Evolutionary conservation across 352 stramenopile genomes (phyloP).

Genomic region (Phytophthora rubi): DNA sequence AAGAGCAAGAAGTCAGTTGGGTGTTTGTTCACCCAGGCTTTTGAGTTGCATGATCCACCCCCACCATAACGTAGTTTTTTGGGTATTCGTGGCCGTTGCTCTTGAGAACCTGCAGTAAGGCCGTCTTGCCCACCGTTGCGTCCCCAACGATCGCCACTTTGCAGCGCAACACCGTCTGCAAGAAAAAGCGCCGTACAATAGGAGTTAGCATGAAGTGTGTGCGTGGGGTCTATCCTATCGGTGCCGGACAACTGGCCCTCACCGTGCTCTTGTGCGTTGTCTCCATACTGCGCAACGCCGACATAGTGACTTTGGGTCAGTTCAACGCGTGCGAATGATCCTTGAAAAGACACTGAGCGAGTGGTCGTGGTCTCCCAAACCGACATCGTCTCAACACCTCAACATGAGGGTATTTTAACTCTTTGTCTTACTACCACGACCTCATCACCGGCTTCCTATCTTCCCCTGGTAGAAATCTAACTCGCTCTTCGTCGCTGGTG

Average conservation of each 20-base stretch:
- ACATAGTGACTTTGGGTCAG: conserved; percentile 47
- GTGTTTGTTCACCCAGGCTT: background rate
- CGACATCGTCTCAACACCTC: background rate
- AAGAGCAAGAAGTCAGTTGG: background rate
- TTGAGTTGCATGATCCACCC: background rate
- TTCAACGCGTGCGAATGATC: background rate
- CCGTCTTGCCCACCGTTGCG: conserved; percentile 91
- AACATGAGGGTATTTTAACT: background rate
- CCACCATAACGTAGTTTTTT: conserved; percentile 95
- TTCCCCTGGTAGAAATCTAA: conserved; percentile 24
- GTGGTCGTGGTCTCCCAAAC: conserved; percentile 11
- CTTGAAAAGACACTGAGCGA: conserved; percentile 29
- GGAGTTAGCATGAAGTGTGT: background rate
- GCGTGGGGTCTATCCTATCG: background rate
- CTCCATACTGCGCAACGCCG: conserved; percentile 90
- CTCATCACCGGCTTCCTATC: conserved; percentile 18
- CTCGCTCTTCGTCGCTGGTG: conserved; percentile 24
- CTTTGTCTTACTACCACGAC: conserved; percentile 23
- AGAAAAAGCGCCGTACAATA: background rate
- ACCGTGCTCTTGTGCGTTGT: conserved; percentile 91
- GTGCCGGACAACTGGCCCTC: background rate
- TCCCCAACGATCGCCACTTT: conserved; percentile 93
- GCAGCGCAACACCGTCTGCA: conserved; percentile 87
- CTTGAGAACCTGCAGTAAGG: conserved; percentile 92
- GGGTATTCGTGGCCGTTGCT: conserved; percentile 92